Evolutionary conservation across 371 early-diverging fungal genomes (phyloP).

Genomic region (Syncephalastrum contaminatum): DNA sequence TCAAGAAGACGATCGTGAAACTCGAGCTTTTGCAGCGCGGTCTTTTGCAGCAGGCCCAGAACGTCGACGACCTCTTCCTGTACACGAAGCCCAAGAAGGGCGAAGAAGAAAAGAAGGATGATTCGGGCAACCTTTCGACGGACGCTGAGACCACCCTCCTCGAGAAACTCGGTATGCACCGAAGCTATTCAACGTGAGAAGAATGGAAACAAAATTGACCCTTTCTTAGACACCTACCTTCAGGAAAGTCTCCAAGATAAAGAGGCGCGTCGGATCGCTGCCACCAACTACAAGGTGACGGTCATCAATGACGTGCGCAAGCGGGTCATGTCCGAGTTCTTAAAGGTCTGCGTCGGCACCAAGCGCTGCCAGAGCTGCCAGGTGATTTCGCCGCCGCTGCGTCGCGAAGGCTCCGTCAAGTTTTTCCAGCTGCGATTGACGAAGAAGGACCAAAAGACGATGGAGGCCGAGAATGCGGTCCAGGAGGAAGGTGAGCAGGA

Average conservation of each 20-base stretch:
- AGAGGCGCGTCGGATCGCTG: slow-evolving; percentile 30
- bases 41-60: slow-evolving; percentile 79
- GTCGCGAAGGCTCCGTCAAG: slow-evolving; percentile 86
- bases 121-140: slow-evolving; percentile 20
- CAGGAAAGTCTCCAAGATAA: slow-evolving; percentile 30
- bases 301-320: slow-evolving; percentile 78
- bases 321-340: slow-evolving; percentile 73
- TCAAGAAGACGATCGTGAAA: slow-evolving; percentile 57
- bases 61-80: slow-evolving; percentile 61
- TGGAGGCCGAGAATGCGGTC: slow-evolving; percentile 59
- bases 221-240: slow-evolving; percentile 29
- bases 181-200: no score
- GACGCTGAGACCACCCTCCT: slow-evolving; percentile 30
- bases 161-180: background rate
- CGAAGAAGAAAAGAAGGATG: slow-evolving; percentile 32
- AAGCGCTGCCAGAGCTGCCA: slow-evolving; percentile 82
- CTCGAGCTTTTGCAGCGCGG: slow-evolving; percentile 75
- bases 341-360: slow-evolving; percentile 51
- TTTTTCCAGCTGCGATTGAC: slow-evolving; percentile 81
- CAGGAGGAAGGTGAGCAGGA: slow-evolving; percentile 4
- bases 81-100: slow-evolving; percentile 40
- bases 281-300: slow-evolving; percentile 65
- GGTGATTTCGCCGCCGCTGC: slow-evolving; percentile 76
- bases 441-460: slow-evolving; percentile 66
- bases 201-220: background rate